Conservation (phyloP, 805 yeast species). For the Myxozyma monticola region DNA sequence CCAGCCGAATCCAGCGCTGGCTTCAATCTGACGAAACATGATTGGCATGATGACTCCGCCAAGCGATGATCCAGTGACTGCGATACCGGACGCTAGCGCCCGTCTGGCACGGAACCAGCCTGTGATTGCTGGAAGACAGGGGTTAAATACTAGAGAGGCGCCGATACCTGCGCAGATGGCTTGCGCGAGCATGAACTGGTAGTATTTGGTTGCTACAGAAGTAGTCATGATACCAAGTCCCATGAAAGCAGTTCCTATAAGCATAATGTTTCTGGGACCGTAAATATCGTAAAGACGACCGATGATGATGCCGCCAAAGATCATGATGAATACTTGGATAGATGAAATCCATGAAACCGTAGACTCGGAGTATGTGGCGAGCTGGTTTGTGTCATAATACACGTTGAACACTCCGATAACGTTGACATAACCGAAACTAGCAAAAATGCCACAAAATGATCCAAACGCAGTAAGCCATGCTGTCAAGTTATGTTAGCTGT, state of each 20-base stretch:
- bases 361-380: slow-evolving; percentile 49
- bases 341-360: slow-evolving; percentile 70
- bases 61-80: slow-evolving; percentile 64
- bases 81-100: slow-evolving; percentile 62
- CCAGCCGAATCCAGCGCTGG: slow-evolving; percentile 58
- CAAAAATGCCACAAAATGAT: too few relatives aligned
- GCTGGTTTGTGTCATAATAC: slow-evolving; percentile 55
- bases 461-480: too few relatives aligned
- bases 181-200: slow-evolving; percentile 61
- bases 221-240: slow-evolving; percentile 54
- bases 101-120: slow-evolving; percentile 63
- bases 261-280: slow-evolving; percentile 51
- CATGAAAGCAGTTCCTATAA: slow-evolving; percentile 47
- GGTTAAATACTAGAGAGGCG: slow-evolving; percentile 48
- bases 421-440: slow-evolving; percentile 70
- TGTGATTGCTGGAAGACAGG: slow-evolving; percentile 54
- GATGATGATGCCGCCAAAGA: slow-evolving; percentile 49
- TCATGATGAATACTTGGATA: slow-evolving; percentile 41
- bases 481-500: not conserved
- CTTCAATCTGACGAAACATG: slow-evolving; percentile 58
- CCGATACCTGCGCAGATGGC: slow-evolving; percentile 53
- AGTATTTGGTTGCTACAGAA: slow-evolving; percentile 51
- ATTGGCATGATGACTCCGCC: too few relatives aligned
- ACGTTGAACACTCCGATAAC: slow-evolving; percentile 65
- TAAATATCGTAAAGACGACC: slow-evolving; percentile 61